Conservation (phyloP, 2,329 filamentous ascomycete species). For the Penicillium brevicompactum region DNA sequence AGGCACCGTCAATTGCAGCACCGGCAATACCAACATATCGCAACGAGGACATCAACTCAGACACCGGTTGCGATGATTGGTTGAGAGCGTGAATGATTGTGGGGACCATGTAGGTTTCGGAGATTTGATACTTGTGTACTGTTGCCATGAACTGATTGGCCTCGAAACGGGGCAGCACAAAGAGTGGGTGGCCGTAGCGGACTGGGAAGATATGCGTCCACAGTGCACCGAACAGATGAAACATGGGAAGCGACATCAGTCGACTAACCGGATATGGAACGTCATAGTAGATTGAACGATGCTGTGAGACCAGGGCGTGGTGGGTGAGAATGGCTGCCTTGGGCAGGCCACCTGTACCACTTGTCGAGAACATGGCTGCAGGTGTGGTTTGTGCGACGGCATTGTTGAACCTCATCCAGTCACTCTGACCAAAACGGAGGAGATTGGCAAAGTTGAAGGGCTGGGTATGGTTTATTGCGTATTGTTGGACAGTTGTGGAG, state of each 20-base stretch:
- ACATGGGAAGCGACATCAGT: slow-evolving; percentile 55
- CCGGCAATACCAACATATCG: slow-evolving; percentile 52
- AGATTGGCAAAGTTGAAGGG: slow-evolving; percentile 40
- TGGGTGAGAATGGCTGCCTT: slow-evolving; percentile 64
- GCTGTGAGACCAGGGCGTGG: slow-evolving; percentile 58
- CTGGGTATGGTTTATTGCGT: slow-evolving; percentile 7
- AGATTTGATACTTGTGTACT: slow-evolving; percentile 47
- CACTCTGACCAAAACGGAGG: slow-evolving; percentile 47
- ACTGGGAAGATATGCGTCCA: slow-evolving; percentile 51
- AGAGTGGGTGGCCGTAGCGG: slow-evolving; percentile 49
- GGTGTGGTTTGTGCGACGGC: slow-evolving; percentile 49
- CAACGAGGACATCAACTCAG: slow-evolving; percentile 42
- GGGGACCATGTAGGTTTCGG: slow-evolving; percentile 52
- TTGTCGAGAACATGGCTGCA: slow-evolving; percentile 56
- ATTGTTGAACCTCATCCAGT: slow-evolving; percentile 52
- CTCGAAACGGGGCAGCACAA: slow-evolving; percentile 52
- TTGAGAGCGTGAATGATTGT: slow-evolving; percentile 46
- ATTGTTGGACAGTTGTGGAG: slow-evolving; percentile 15
- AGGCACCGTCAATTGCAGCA: slow-evolving; percentile 48
- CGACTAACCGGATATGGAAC: slow-evolving; percentile 46
- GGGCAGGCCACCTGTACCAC: slow-evolving; percentile 62
- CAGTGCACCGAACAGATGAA: slow-evolving; percentile 54
- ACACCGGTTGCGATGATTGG: slow-evolving; percentile 27
- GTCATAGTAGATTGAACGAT: slow-evolving; percentile 42
- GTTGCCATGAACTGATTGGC: slow-evolving; percentile 43